phyloP scores from a whole-genome alignment of 164 flowering plant species.

The Kingdonia uniflora region DNA sequence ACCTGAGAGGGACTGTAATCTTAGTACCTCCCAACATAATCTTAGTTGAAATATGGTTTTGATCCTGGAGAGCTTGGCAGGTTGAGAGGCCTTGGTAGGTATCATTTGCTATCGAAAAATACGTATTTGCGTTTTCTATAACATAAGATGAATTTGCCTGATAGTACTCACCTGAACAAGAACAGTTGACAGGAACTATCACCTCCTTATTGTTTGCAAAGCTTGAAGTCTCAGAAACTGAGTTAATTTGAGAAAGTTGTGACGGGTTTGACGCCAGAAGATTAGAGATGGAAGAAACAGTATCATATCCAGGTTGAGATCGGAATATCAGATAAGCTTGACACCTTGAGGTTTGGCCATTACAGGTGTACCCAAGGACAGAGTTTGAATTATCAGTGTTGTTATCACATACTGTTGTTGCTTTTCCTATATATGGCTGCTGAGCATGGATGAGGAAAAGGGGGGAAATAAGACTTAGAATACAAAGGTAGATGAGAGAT shows the following conservation, averaged over 20 bases:
- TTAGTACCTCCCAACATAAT: slow-evolving; percentile 22
- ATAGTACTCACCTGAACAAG: slow-evolving; percentile 56
- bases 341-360: slow-evolving; percentile 38
- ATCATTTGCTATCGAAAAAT: slow-evolving; percentile 34
- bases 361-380: slow-evolving; percentile 43
- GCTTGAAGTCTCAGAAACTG: slow-evolving; percentile 22
- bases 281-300: slow-evolving; percentile 43
- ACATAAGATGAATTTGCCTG: slow-evolving; percentile 45
- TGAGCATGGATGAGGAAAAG: slow-evolving; percentile 25
- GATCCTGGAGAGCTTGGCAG: slow-evolving; percentile 44
- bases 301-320: slow-evolving; percentile 36
- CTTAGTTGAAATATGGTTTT: slow-evolving; percentile 12
- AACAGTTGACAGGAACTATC: slow-evolving; percentile 70
- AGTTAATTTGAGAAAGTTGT: slow-evolving; percentile 39
- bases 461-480: slow-evolving; percentile 12
- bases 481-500: slow-evolving; percentile 9
- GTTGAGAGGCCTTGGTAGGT: slow-evolving; percentile 65
- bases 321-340: slow-evolving; percentile 51
- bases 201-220: slow-evolving; percentile 34
- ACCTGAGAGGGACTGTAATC: slow-evolving; percentile 56
- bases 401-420: slow-evolving; percentile 25
- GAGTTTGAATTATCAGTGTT: slow-evolving; percentile 25
- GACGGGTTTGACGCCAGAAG: slow-evolving; percentile 38
- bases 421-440: slow-evolving; percentile 37
- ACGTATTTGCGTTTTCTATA: slow-evolving; percentile 14